These are phyloP conservation scores for Mitragyna speciosa DNA, from an alignment of 257 asterid genomes.

Conservation along the genomic window DNA sequence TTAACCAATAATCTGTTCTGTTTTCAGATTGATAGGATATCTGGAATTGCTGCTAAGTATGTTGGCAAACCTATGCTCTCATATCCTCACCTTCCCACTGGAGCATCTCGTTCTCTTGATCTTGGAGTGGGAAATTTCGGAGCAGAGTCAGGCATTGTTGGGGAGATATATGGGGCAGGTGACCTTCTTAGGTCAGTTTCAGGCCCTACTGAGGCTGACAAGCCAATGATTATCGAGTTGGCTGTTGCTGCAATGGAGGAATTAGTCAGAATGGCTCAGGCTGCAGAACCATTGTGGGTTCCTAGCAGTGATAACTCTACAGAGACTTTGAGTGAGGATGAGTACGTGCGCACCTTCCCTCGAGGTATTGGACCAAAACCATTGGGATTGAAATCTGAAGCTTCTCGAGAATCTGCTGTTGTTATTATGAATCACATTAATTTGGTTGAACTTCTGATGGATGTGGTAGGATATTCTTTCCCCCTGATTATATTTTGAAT, in stretches of 20 bases:
- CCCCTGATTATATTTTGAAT: neutral
- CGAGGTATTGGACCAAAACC: conserved; percentile 95
- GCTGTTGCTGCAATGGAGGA: conserved; percentile 93
- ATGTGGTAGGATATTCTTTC: conserved; percentile 52
- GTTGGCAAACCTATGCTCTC: conserved; percentile 65
- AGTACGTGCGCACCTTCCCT: conserved; percentile 67
- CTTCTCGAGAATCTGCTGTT: conserved; percentile 81
- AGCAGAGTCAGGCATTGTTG: conserved; percentile 35
- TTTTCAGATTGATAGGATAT: conserved; percentile 66
- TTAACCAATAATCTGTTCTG: neutral
- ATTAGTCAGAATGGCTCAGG: conserved; percentile 57
- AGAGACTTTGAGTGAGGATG: conserved; percentile 64
- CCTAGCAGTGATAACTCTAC: conserved; percentile 28
- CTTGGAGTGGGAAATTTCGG: conserved; percentile 51
- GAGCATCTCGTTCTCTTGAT: conserved; percentile 50
- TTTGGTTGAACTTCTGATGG: conserved; percentile 91
- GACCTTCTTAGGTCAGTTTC: conserved; percentile 67
- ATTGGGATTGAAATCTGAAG: conserved; percentile 77
- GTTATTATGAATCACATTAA: conserved; percentile 86
- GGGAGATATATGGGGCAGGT: conserved; percentile 49
- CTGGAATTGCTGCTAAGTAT: conserved; percentile 70
- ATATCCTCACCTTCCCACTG: conserved; percentile 45
- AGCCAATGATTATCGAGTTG: conserved; percentile 67
- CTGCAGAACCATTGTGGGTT: conserved; percentile 75
- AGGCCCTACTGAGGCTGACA: conserved; percentile 58